Evolutionary conservation across 192 early-diverging fungal genomes (phyloP).

Genomic region (Coemansia sp.): DNA sequence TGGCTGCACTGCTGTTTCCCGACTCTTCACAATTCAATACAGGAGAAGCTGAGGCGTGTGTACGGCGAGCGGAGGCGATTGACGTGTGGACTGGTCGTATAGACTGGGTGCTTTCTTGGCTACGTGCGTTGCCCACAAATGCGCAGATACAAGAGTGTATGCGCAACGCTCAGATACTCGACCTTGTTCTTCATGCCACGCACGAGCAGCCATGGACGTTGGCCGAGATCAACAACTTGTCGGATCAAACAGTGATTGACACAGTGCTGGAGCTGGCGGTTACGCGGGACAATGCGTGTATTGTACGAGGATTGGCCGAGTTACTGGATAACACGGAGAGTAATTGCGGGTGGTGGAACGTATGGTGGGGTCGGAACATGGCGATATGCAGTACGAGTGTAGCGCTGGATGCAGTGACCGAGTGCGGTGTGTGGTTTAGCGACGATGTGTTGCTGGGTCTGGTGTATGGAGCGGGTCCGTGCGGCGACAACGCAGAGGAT

Average conservation of each 20-base stretch:
- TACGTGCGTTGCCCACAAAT: constrained; percentile 4
- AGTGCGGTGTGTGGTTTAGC: not conserved
- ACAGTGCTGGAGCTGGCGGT: not conserved
- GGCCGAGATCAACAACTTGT: not conserved
- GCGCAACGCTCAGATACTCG: not conserved
- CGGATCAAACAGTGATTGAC: not conserved
- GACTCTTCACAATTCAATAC: not conserved
- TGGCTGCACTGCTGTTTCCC: constrained; percentile 12
- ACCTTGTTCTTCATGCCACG: not conserved
- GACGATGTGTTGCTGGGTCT: not conserved
- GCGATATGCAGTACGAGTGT: not conserved
- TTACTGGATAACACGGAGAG: not conserved
- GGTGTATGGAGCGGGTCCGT: not conserved
- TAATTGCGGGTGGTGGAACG: not conserved
- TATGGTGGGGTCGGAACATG: not conserved
- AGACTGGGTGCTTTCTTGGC: constrained; percentile 32
- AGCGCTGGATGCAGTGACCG: not conserved
- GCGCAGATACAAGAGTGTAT: not conserved
- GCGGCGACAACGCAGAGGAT: not conserved
- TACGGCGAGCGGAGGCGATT: constrained; percentile 25
- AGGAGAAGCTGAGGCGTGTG: constrained; percentile 5
- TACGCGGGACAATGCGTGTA: too few species aligned
- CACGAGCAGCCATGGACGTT: not conserved
- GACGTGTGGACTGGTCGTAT: constrained; percentile 33
- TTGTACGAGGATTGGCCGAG: not conserved